Evolutionary conservation across 345 rosid species (phyloP), one percentile per base, ranked within the genome.

Genomic region (Aquilaria malaccensis): DNA sequence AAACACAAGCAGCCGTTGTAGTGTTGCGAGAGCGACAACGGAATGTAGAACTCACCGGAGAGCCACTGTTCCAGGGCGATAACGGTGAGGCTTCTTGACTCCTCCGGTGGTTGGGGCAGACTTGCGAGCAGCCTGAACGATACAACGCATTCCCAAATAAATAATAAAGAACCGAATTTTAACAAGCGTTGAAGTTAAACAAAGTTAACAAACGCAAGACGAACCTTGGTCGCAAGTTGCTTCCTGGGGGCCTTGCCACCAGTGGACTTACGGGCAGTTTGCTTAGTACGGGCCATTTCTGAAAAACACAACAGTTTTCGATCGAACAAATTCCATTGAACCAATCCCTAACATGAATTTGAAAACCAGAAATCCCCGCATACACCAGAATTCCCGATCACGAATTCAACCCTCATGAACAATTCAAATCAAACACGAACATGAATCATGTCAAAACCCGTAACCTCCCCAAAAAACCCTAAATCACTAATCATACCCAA

Each of bases 201-300:
- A 4, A 9, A 13, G 9, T 10, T 33, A 45, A 54, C 22, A 32
- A 1, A 41, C 3, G 7, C 43, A 49, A 9, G 9, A 14, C 55
- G 13, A 10, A 87, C 95, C 95, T 90, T 90, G 50, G 95, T 87
- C 52, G 97, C 97, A 0, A 90, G 93, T 66, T 87, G 93, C 86
- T 90, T 90, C 88, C 95, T 87, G 0, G 97, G 97, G 0, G 97
- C 97, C 85, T 90, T 90, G 45, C 97, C 97, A 71, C 97, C 97
- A 0, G 97, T 90, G 3, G 97, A 90, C 71, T 90, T 90, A 61
- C 97, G 95, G 43, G 97, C 97, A 45, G 97, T 90, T 70, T 90
- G 95, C 84, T 90, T 90, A 4, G 97, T 90, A 85, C 95, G 95
- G 31, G 95, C 95, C 95, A 87, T 87, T 82, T 81, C 60, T 14